Percentiles rank a stretch among this genome's conserved stretches.
Conservation (phyloP, 148 eudicot species). For the Nyssa sinensis region DNA sequence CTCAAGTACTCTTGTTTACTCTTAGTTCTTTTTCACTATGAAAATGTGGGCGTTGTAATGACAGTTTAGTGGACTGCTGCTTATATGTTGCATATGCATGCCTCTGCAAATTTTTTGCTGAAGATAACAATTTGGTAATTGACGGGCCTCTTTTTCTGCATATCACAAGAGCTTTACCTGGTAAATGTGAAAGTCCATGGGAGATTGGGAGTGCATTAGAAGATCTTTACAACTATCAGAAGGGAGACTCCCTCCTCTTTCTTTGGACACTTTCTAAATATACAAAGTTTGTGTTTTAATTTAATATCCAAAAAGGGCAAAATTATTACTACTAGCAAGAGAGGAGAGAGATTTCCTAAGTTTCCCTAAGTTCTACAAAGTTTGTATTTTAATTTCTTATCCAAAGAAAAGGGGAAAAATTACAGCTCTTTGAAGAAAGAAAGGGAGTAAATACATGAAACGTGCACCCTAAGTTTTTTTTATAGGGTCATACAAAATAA, state of each 20-base stretch:
- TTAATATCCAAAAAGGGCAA: background rate
- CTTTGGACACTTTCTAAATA: background rate
- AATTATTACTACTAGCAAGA: background rate
- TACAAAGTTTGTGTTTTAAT: background rate
- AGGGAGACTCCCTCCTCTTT: background rate
- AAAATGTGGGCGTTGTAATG: background rate
- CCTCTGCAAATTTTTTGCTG: background rate
- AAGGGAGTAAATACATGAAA: background rate
- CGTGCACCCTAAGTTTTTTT: background rate
- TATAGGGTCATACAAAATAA: background rate
- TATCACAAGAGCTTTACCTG: background rate
- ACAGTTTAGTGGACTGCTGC: background rate
- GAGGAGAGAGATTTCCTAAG: background rate
- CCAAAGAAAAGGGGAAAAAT: too few relatives aligned
- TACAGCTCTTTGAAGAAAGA: background rate
- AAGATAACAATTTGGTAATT: background rate
- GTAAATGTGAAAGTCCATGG: background rate
- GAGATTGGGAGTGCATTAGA: background rate
- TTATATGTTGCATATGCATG: background rate
- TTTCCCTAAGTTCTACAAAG: too few relatives aligned
- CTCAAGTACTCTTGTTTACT: conserved; percentile 6
- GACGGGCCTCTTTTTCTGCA: background rate
- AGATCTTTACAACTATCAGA: background rate
- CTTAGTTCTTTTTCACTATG: conserved; percentile 2
- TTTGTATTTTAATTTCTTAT: too few relatives aligned